Base-by-base conservation (phyloP, 176 grass and related monocot species). In the Ampelocalamus luodianensis region DNA sequence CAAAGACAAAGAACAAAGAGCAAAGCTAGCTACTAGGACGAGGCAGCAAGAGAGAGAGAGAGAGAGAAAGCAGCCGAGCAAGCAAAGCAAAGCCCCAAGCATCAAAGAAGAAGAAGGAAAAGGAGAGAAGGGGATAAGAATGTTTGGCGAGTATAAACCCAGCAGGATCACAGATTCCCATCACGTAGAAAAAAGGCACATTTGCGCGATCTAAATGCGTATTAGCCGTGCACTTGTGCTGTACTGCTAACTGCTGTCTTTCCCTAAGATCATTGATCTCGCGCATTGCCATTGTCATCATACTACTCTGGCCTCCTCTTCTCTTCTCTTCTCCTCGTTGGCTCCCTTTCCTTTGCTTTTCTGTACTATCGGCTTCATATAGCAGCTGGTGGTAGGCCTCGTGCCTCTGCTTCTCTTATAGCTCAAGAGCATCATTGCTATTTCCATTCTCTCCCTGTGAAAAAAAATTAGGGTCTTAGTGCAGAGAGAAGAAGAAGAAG, bases 1-100 rank as follows among this genome's bases (percentile, higher is more conserved):
- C 87, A 92, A 90, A 87, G 87, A 88, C 85, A 86, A 69, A 86
- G 79, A 75, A 61, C 79, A 89, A 91, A 78, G 81, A 84, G 53
- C 71, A 86, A 85, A 90, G 83, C 74, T 27, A 86, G 16, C 26
- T 14, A 13, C 62, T 36, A 8, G 62, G 62, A 34, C 59, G 75
- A 74, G 70, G 63, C 77, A 80, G 61, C 54, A 18, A 71, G 22
- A 61, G 50, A 55, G 69, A 8, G 5, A 75, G 55, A 49, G 24
- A 85, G 74, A 46, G 40, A 13, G 16, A 78, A 45, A 79, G 67
- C 44, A 8, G 62, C 7, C 24, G 64, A 73, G 49, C 59, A 32
- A 60, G 9, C 38, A 71, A 53, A 48, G 37, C 68, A 74, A 83
- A 71, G 78, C 45, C 37, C 39, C 77, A 27, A 22, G 23, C 67